phyloP scores from a whole-genome alignment of 352 stramenopile species.

The Phytophthora colocasiae region DNA sequence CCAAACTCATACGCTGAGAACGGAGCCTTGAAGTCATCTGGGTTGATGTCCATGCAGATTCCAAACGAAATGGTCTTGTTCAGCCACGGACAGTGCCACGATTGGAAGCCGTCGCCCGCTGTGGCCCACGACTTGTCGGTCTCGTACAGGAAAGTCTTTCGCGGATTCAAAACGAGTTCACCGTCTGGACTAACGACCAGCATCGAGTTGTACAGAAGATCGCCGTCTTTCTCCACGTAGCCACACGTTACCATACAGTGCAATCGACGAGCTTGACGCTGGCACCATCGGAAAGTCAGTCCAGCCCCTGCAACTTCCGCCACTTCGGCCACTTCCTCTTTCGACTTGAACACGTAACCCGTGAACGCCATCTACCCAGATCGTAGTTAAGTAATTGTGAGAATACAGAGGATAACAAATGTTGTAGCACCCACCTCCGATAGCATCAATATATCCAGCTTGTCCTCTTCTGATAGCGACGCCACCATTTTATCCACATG shows the following conservation, averaged over 20 bases:
- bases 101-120: constrained; percentile 60
- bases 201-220: constrained; percentile 81
- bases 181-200: constrained; percentile 78
- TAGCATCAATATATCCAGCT: constrained; percentile 80
- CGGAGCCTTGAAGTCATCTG: constrained; percentile 75
- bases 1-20: constrained; percentile 82
- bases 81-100: constrained; percentile 82
- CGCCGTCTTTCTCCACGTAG: constrained; percentile 62
- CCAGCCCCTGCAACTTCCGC: constrained; percentile 64
- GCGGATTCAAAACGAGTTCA: constrained; percentile 71
- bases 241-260: constrained; percentile 74
- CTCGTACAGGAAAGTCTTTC: constrained; percentile 88
- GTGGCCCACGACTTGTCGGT: constrained; percentile 86
- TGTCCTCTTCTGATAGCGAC: constrained; percentile 47
- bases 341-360: constrained; percentile 78
- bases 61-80: constrained; percentile 82
- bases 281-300: constrained; percentile 73
- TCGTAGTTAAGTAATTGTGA: no score
- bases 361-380: constrained; percentile 79
- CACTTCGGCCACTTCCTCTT: constrained; percentile 61
- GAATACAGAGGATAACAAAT: no score
- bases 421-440: constrained; percentile 54
- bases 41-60: constrained; percentile 93
- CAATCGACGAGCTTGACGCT: constrained; percentile 64
- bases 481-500: constrained; percentile 73